These are phyloP conservation scores for Camptophora hylomeconis DNA, from an alignment of 2,329 filamentous ascomycete species.

Conservation along the genomic window DNA sequence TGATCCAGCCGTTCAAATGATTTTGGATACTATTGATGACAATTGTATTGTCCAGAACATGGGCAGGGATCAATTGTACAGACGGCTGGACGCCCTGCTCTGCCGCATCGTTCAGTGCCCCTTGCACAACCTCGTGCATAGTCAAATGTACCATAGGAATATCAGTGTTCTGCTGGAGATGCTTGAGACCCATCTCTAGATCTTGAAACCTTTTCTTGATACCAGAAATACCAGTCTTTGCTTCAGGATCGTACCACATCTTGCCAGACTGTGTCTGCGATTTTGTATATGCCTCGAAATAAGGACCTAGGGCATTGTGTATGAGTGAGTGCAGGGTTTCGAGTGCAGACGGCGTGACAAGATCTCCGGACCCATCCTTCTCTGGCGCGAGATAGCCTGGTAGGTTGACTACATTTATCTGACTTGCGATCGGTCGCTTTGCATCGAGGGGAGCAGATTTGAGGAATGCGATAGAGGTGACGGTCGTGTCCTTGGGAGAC, in stretches of 20 bases:
- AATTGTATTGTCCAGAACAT: constrained; percentile 72
- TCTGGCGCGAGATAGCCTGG: constrained; percentile 53
- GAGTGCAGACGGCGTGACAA: constrained; percentile 69
- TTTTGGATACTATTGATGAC: constrained; percentile 91
- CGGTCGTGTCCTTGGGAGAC: constrained; percentile 63
- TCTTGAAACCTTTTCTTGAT: constrained; percentile 96
- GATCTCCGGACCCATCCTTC: constrained; percentile 37
- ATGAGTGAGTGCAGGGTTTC: constrained; percentile 87
- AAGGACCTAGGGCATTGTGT: constrained; percentile 81
- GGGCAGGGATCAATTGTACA: constrained; percentile 62
- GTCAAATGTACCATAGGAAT: constrained; percentile 84
- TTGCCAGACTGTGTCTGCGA: constrained; percentile 58
- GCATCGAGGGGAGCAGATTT: constrained; percentile 86
- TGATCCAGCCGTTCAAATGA: constrained; percentile 95
- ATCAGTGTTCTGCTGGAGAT: constrained; percentile 94
- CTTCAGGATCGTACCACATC: constrained; percentile 70
- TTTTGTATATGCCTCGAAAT: constrained; percentile 94
- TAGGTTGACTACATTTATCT: constrained; percentile 87
- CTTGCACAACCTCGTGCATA: constrained; percentile 79
- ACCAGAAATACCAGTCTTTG: constrained; percentile 89
- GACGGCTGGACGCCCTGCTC: constrained; percentile 54
- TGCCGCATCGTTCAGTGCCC: constrained; percentile 65
- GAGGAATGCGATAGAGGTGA: constrained; percentile 74
- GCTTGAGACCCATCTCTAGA: constrained; percentile 74
- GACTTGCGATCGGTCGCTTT: constrained; percentile 64